Evolutionary conservation across 768 basidiomycete species (phyloP).

Genomic region (Leccinellum rugosiceps): DNA sequence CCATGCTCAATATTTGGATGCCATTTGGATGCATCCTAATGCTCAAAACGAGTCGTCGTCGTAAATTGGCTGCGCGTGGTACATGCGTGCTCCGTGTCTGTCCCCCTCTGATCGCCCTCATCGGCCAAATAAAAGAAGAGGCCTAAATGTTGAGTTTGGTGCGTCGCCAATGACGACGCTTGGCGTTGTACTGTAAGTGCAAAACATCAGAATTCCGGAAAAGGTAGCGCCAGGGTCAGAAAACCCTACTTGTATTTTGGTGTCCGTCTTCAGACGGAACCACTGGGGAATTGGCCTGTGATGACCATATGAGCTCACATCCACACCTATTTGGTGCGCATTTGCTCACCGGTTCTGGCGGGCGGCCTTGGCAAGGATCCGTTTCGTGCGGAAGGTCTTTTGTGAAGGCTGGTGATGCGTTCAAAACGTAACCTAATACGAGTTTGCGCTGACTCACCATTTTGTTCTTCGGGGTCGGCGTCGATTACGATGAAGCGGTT

Average conservation of each 20-base stretch:
- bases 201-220: neutral
- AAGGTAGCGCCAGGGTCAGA: neutral
- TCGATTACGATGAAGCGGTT: slow-evolving; percentile 18
- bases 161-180: slow-evolving; percentile 98
- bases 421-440: neutral
- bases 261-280: slow-evolving; percentile 97
- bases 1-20: neutral
- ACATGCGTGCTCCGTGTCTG: slow-evolving; percentile 22
- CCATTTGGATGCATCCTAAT: neutral
- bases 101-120: slow-evolving; percentile 5
- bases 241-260: slow-evolving; percentile 77
- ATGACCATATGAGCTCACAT: neutral
- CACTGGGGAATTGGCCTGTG: slow-evolving; percentile 94
- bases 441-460: slow-evolving; percentile 41
- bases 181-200: slow-evolving; percentile 74
- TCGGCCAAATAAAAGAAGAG: neutral
- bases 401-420: slow-evolving; percentile 78
- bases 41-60: neutral
- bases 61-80: slow-evolving; percentile 21
- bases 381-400: slow-evolving; percentile 98
- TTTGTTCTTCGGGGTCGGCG: slow-evolving; percentile 37
- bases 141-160: slow-evolving; percentile 96
- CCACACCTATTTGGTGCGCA: neutral
- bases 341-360: slow-evolving; percentile 87
- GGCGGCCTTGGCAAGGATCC: slow-evolving; percentile 91